Conservation (phyloP, 441 rosid species). For the Aleurites moluccanus region DNA sequence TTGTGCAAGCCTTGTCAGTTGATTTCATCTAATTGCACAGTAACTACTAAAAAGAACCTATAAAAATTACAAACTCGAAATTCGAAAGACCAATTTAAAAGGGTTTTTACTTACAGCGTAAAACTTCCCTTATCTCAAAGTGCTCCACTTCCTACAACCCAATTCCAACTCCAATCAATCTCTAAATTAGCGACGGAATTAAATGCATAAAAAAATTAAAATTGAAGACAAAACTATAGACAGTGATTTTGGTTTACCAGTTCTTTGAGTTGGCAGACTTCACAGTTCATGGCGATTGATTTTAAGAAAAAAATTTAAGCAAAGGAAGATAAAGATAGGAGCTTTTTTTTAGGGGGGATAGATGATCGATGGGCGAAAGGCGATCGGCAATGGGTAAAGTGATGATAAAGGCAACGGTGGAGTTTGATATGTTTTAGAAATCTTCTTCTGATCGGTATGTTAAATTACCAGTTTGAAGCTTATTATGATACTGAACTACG, state of each 20-base stretch:
- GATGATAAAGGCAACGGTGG: background rate
- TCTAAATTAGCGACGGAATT: background rate
- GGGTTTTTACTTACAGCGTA: slow-evolving; percentile 59
- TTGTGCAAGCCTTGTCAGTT: background rate
- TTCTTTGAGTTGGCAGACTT: slow-evolving; percentile 94
- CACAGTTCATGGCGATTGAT: slow-evolving; percentile 68
- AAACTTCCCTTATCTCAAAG: slow-evolving; percentile 82
- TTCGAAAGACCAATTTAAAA: background rate
- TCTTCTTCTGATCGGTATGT: background rate
- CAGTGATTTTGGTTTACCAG: slow-evolving; percentile 45
- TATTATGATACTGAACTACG: too few relatives aligned
- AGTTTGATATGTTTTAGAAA: slow-evolving; percentile 1
- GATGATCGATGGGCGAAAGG: too few relatives aligned
- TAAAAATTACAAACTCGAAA: background rate
- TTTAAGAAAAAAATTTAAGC: background rate
- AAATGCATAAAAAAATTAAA: background rate
- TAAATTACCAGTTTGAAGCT: too few relatives aligned
- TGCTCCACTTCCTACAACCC: slow-evolving; percentile 69
- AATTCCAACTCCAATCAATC: background rate
- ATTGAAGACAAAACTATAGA: slow-evolving; percentile 2
- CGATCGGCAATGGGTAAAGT: background rate
- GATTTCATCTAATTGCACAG: background rate
- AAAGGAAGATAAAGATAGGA: background rate
- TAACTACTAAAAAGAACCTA: background rate
- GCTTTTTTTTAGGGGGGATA: too few relatives aligned